phyloP scores from a whole-genome alignment of 2,329 filamentous ascomycete genomes.

The Aspergillus sp. region DNA sequence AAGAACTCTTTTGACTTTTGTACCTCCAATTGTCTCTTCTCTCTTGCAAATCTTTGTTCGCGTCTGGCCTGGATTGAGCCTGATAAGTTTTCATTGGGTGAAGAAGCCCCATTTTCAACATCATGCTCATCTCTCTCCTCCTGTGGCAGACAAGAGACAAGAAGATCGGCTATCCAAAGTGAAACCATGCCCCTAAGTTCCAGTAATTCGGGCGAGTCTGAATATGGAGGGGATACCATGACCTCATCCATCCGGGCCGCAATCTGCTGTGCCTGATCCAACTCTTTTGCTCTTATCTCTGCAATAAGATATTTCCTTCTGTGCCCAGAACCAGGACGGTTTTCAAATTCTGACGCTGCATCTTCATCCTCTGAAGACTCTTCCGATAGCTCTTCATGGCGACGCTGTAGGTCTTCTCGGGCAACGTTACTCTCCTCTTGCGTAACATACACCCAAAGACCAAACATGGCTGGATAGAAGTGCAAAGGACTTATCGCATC shows the following conservation, averaged over 20 bases:
- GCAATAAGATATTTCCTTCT: constrained; percentile 30
- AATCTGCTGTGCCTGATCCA: constrained; percentile 58
- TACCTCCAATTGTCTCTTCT: constrained; percentile 26
- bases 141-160: constrained; percentile 27
- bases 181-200: constrained; percentile 68
- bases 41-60: constrained; percentile 28
- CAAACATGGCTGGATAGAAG: constrained; percentile 78
- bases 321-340: constrained; percentile 21
- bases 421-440: constrained; percentile 55
- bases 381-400: constrained; percentile 15
- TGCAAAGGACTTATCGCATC: constrained; percentile 61
- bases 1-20: constrained; percentile 30
- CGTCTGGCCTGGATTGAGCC: constrained; percentile 25
- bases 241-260: constrained; percentile 66
- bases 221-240: constrained; percentile 66
- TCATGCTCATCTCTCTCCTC: constrained; percentile 10
- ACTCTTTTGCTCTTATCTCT: constrained; percentile 46
- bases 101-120: constrained; percentile 11
- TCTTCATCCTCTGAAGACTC: constrained; percentile 29
- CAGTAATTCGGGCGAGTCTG: constrained; percentile 61
- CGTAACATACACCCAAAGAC: constrained; percentile 73
- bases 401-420: constrained; percentile 33
- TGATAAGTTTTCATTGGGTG: constrained; percentile 15
- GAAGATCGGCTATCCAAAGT: constrained; percentile 69
- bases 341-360: constrained; percentile 10